A percentile compares a stretch with the other conserved stretches of the same genome.
Evolutionary conservation across 177 flowering plant species (phyloP).

Genomic region (Telopea speciosissima): DNA sequence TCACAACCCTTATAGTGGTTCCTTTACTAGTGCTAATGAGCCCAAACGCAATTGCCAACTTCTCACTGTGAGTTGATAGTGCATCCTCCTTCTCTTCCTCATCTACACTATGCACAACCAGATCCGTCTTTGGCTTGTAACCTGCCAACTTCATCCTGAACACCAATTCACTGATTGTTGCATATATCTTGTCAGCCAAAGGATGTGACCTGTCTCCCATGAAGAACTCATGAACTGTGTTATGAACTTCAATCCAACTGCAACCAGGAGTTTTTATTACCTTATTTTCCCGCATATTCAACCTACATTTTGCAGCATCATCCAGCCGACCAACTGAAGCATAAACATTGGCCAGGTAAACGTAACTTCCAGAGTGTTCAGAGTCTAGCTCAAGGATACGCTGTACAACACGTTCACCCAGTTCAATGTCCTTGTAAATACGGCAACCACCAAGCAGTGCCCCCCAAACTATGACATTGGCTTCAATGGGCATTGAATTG

Average conservation of each 20-base stretch:
- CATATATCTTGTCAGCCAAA: neutral
- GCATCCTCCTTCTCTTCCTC: slow-evolving; percentile 6
- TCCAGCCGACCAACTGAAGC: slow-evolving; percentile 1
- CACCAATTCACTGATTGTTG: neutral
- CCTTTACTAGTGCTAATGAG: slow-evolving; percentile 7
- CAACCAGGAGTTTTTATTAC: slow-evolving; percentile 4
- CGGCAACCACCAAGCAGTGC: slow-evolving; percentile 4
- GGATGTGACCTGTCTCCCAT: slow-evolving; percentile 5
- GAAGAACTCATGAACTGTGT: slow-evolving; percentile 1
- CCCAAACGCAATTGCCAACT: slow-evolving; percentile 7
- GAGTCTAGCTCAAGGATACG: slow-evolving; percentile 3
- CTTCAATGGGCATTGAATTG: neutral
- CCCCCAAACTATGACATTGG: neutral
- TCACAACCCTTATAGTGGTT: neutral
- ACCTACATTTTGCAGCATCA: slow-evolving; percentile 3
- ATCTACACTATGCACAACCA: slow-evolving; percentile 4
- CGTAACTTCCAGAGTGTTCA: slow-evolving; percentile 9
- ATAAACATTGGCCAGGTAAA: slow-evolving; percentile 7
- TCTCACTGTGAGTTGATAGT: slow-evolving; percentile 4
- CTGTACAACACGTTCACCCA: slow-evolving; percentile 4
- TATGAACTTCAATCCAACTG: slow-evolving; percentile 8
- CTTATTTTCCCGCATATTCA: neutral
- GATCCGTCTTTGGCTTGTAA: neutral
- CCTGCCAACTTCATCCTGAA: slow-evolving; percentile 1
- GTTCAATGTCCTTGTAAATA: neutral